Conservation (phyloP, 140 eudicot genomes). For the Flaveria floridana region DNA sequence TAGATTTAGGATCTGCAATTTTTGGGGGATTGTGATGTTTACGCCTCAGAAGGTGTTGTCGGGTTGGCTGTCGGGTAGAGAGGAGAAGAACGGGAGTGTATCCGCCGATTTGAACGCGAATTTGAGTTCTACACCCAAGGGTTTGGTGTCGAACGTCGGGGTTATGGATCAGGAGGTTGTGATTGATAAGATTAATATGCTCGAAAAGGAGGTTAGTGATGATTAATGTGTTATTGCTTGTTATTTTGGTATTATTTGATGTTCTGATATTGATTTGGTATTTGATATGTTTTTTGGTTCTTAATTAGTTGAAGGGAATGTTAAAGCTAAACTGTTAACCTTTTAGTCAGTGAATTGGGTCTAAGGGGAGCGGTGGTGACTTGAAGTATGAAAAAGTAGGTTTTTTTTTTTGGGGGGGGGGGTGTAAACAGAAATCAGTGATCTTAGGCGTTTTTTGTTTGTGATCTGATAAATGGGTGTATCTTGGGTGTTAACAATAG, state of each 20-base stretch:
- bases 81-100: conserved; percentile 44
- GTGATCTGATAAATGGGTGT: background rate
- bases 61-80: conserved; percentile 54
- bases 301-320: conserved; percentile 18
- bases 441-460: background rate
- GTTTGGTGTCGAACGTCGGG: conserved; percentile 39
- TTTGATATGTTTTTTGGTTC: conserved; percentile 10
- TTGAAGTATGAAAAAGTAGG: background rate
- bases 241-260: conserved; percentile 17
- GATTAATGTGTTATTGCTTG: conserved; percentile 6
- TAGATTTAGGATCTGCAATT: conserved; percentile 42
- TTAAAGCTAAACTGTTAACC: background rate
- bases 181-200: conserved; percentile 50
- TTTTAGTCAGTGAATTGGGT: conserved; percentile 13
- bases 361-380: background rate
- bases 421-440: background rate
- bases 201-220: conserved; percentile 72
- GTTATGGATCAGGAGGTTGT: conserved; percentile 44
- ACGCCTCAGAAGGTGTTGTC: conserved; percentile 64
- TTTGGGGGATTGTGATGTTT: conserved; percentile 43
- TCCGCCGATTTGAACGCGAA: conserved; percentile 39
- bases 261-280: background rate
- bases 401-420: background rate
- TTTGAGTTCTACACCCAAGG: conserved; percentile 38
- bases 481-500: background rate